A percentile compares a stretch with the other conserved stretches of the same genome.
phyloP scores from a whole-genome alignment of 177 flowering plant genomes.

The Vitis hybrid region DNA sequence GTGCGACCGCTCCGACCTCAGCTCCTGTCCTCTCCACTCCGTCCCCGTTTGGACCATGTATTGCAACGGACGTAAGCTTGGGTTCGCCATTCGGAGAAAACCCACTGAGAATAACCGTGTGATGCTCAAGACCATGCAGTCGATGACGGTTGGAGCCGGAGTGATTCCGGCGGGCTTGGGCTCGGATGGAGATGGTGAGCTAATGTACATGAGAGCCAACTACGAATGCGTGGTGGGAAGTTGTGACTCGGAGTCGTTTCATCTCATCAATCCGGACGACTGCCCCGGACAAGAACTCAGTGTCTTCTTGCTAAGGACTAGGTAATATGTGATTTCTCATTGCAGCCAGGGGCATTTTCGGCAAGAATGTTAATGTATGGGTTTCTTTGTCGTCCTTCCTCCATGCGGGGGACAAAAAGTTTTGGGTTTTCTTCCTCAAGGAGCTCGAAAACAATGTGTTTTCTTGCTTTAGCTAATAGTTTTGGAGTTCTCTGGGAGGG shows the following conservation, averaged over 20 bases:
- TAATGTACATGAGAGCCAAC: slow-evolving; percentile 85
- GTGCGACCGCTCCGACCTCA: slow-evolving; percentile 32
- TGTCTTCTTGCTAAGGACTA: slow-evolving; percentile 76
- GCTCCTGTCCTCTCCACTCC: slow-evolving; percentile 47
- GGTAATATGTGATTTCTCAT: slow-evolving; percentile 15
- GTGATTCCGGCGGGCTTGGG: slow-evolving; percentile 52
- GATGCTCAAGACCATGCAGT: slow-evolving; percentile 65
- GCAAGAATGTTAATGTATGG: background rate
- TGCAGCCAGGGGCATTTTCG: slow-evolving; percentile 1
- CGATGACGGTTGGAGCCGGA: slow-evolving; percentile 74
- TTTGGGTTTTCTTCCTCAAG: no score
- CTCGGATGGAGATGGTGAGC: slow-evolving; percentile 34
- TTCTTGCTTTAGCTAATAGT: no score
- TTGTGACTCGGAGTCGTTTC: slow-evolving; percentile 78
- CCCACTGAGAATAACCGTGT: slow-evolving; percentile 34
- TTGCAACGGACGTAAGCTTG: slow-evolving; percentile 65
- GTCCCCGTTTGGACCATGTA: slow-evolving; percentile 69
- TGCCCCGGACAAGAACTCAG: slow-evolving; percentile 74
- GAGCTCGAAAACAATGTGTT: no score
- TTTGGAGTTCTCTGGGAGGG: no score
- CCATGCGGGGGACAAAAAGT: no score
- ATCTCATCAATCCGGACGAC: slow-evolving; percentile 68
- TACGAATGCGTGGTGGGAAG: slow-evolving; percentile 74
- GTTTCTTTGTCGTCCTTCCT: no score
- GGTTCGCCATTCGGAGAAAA: slow-evolving; percentile 57